Conservation (phyloP, 345 rosid species). For the Eucalyptus virginea region DNA sequence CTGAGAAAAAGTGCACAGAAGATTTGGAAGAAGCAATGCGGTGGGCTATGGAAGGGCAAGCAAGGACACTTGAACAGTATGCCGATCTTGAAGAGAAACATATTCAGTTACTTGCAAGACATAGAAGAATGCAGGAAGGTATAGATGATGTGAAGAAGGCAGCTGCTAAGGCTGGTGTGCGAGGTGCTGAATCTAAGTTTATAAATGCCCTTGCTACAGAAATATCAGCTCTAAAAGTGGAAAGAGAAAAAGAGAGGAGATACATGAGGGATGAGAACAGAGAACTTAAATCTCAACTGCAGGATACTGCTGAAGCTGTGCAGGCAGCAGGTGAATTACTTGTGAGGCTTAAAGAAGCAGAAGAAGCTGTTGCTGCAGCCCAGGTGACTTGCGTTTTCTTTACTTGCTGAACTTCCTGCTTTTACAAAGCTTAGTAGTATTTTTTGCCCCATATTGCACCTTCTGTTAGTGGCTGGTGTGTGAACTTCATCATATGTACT, state of each 20-base stretch:
- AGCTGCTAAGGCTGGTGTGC: constrained; percentile 87
- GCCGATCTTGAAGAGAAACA: constrained; percentile 96
- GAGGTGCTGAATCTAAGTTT: constrained; percentile 87
- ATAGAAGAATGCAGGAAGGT: constrained; percentile 83
- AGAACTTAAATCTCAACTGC: constrained; percentile 80
- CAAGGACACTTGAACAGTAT: constrained; percentile 93
- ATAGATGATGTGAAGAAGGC: constrained; percentile 91
- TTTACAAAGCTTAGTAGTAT: background rate
- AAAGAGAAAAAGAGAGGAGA: constrained; percentile 75
- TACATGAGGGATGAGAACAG: constrained; percentile 81
- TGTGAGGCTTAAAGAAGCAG: constrained; percentile 91
- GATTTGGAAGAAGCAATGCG: constrained; percentile 93
- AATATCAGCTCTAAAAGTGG: constrained; percentile 77
- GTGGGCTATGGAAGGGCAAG: constrained; percentile 94
- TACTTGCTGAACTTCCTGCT: background rate
- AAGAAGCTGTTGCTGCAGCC: constrained; percentile 61
- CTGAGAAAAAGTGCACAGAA: constrained; percentile 74
- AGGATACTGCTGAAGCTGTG: constrained; percentile 97
- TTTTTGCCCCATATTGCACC: background rate
- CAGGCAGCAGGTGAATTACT: constrained; percentile 97
- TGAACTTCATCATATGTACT: background rate
- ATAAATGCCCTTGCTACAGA: constrained; percentile 92
- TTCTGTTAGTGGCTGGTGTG: background rate
- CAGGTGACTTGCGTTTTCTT: constrained; percentile 30
- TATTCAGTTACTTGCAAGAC: constrained; percentile 84